Percentiles rank a stretch among this genome's conserved stretches.
Conservation (phyloP, 1,284 basidiomycete species). For the Cryptococcus sp. region DNA sequence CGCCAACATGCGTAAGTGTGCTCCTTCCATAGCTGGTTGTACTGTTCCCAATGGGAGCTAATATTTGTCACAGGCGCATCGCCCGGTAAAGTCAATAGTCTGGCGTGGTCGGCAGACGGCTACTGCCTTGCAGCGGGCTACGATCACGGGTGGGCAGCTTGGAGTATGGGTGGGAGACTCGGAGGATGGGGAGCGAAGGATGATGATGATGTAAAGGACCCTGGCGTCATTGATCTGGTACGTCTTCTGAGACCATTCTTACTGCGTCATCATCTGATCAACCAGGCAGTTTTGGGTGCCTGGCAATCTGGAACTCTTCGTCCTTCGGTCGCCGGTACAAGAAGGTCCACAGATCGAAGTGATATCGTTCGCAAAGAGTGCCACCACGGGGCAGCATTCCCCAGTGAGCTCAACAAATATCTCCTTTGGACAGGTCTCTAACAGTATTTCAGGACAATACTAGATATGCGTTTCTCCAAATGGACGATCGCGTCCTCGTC, state of each 20-base stretch:
- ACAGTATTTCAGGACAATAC: slow-evolving; percentile 36
- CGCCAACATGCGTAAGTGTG: slow-evolving; percentile 40
- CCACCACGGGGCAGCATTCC: slow-evolving; percentile 84
- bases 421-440: not conserved
- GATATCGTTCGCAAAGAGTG: slow-evolving; percentile 91
- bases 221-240: slow-evolving; percentile 54
- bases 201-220: slow-evolving; percentile 26
- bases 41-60: too few species aligned
- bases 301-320: slow-evolving; percentile 81
- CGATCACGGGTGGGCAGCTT: slow-evolving; percentile 83
- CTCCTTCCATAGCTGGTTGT: too few species aligned
- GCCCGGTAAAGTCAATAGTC: slow-evolving; percentile 67
- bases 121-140: slow-evolving; percentile 96
- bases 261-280: slow-evolving; percentile 1
- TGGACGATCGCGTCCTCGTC: slow-evolving; percentile 91
- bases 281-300: slow-evolving; percentile 75
- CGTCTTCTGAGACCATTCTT: slow-evolving; percentile 8
- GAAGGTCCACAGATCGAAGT: slow-evolving; percentile 58
- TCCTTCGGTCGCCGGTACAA: slow-evolving; percentile 50
- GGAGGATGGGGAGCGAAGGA: slow-evolving; percentile 58
- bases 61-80: too few species aligned
- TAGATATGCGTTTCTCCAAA: slow-evolving; percentile 87
- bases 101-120: slow-evolving; percentile 93
- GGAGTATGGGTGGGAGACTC: slow-evolving; percentile 86
- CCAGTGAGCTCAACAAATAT: slow-evolving; percentile 58